Base-by-base conservation (phyloP, 192 early-diverging fungal species). In the Podila verticillata region DNA sequence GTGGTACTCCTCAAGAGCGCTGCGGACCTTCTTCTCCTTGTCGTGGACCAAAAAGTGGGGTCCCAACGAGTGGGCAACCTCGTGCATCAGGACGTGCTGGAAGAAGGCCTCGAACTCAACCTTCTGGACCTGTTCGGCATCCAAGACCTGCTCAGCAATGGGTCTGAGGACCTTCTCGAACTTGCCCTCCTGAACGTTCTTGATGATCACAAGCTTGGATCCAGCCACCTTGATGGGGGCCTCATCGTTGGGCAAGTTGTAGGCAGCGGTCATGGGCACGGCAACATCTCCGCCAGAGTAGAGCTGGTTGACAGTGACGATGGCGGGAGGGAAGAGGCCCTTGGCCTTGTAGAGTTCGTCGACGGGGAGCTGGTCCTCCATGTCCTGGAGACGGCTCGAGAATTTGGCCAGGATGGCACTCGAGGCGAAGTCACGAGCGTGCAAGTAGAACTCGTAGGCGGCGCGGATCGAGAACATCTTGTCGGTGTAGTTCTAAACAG, bases 211-310 rank as follows among this genome's bases (percentile, higher is more conserved):
- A 30, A 94, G 83, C 65, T 92, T 92, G 49, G 89, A 91, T 1
- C 93, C 93, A 0, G 75, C 91, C 10, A 83, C 73, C 66, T 88
- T 87, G 75, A 94, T 91, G 28, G 91, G 90, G 8, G 86, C 87
- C 83, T 94, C 91, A 62, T 94, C 92, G 68, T 94, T 94, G 17
- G 93, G 93, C 64, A 94, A 73, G 59, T 94, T 94, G 70, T 91
- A 94, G 20, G 93, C 93, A 1, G 93, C 91, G 0, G 90, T 91
- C 88, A 92, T 91, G 29, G 93, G 91, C 47, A 91, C 92, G 15
- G 89, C 87, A 26, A 89, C 90, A 69, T 93, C 93, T 58, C 93
- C 91, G 26, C 90, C 90, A 68, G 86, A 79, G 73, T 91, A 92
- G 5, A 94, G 81, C 74, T 94, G 91, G 77, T 94, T 91, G 61